phyloP scores from a whole-genome alignment of 352 stramenopile genomes.

The Pilasporangium apinafurcum region DNA sequence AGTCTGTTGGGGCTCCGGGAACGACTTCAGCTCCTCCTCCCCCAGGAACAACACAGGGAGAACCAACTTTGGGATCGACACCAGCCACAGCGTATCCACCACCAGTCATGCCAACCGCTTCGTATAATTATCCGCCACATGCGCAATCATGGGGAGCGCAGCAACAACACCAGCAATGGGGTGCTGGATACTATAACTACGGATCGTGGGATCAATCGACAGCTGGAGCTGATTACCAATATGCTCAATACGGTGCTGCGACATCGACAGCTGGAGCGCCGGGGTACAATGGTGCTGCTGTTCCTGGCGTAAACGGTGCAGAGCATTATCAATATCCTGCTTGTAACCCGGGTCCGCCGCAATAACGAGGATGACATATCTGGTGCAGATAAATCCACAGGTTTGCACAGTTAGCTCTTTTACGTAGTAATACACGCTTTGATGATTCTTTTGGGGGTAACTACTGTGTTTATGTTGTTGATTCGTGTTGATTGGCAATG shows the following conservation, averaged over 20 bases:
- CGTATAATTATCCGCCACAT: slow-evolving; percentile 13
- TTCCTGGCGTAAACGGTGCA: background rate
- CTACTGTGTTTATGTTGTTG: too few species aligned
- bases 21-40: slow-evolving; percentile 17
- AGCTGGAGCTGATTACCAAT: slow-evolving; percentile 18
- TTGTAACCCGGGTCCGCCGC: slow-evolving; percentile 16
- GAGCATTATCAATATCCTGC: slow-evolving; percentile 42
- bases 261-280: slow-evolving; percentile 4
- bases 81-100: slow-evolving; percentile 47
- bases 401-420: too few species aligned
- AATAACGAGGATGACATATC: too few species aligned
- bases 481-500: too few species aligned
- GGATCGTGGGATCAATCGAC: slow-evolving; percentile 29
- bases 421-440: too few species aligned
- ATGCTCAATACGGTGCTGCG: slow-evolving; percentile 22
- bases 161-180: slow-evolving; percentile 16
- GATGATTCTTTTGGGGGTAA: too few species aligned
- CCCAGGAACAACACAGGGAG: slow-evolving; percentile 16
- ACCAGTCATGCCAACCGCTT: slow-evolving; percentile 20
- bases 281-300: slow-evolving; percentile 1
- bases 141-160: slow-evolving; percentile 13
- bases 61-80: slow-evolving; percentile 26
- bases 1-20: slow-evolving; percentile 31
- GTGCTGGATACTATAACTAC: slow-evolving; percentile 42
- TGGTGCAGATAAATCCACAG: too few species aligned